Evolutionary conservation across 208 protist genomes (phyloP).

Genomic region (Porcisia hertigi): DNA sequence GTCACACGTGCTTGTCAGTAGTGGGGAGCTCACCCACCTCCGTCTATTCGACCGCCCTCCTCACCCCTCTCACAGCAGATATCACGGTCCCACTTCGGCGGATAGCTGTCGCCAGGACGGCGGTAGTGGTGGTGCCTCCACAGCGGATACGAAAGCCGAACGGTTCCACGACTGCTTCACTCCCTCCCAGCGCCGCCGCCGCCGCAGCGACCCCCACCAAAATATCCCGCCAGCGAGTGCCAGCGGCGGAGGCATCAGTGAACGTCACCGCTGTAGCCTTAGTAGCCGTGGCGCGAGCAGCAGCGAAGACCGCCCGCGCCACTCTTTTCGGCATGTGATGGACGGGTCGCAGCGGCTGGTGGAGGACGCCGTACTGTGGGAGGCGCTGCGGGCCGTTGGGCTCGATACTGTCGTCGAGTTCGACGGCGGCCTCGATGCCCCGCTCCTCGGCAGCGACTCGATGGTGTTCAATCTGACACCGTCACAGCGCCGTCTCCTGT

Average conservation of each 20-base stretch:
- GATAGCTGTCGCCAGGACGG: background rate
- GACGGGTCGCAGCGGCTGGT: slow-evolving; percentile 17
- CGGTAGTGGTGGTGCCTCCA: background rate
- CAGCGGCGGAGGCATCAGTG: background rate
- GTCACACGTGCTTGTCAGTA: slow-evolving; percentile 6
- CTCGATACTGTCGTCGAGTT: slow-evolving; percentile 36
- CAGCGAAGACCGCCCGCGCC: background rate
- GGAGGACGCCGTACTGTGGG: slow-evolving; percentile 53
- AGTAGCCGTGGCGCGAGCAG: slow-evolving; percentile 1
- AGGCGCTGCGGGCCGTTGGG: slow-evolving; percentile 42
- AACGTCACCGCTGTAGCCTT: slow-evolving; percentile 1
- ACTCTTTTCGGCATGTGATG: background rate
- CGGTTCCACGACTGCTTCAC: slow-evolving; percentile 13
- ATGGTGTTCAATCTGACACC: slow-evolving; percentile 68
- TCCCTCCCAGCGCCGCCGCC: slow-evolving; percentile 4
- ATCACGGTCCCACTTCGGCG: background rate
- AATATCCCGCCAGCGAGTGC: background rate
- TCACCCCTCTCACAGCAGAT: slow-evolving; percentile 3
- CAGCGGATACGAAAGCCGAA: slow-evolving; percentile 1
- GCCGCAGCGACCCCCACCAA: background rate
- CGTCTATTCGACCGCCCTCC: slow-evolving; percentile 12
- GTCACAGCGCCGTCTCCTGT: slow-evolving; percentile 94
- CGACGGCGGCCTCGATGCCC: slow-evolving; percentile 51
- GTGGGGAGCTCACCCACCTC: background rate
- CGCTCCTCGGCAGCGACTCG: slow-evolving; percentile 43